phyloP scores from a whole-genome alignment of 768 basidiomycete species.

The Suillus discolor region DNA sequence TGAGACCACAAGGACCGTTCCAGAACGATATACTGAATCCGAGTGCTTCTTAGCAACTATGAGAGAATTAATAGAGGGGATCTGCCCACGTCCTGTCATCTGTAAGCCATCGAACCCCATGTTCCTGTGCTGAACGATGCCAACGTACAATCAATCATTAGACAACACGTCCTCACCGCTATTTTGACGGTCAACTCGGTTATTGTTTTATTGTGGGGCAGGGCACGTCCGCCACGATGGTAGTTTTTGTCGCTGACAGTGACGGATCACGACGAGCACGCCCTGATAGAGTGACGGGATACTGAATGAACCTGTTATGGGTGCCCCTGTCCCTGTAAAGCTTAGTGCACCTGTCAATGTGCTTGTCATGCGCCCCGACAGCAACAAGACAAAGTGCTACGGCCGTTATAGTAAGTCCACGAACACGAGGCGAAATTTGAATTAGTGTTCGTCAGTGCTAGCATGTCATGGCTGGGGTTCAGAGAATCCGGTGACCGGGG shows the following conservation, averaged over 20 bases:
- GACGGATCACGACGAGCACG: neutral
- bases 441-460: neutral
- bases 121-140: neutral
- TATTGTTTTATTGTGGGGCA: too few relatives aligned
- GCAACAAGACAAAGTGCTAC: neutral
- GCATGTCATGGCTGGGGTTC: neutral
- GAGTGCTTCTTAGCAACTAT: neutral
- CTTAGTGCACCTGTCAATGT: neutral
- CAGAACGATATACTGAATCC: neutral
- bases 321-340: neutral
- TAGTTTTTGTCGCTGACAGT: neutral
- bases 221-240: too few relatives aligned
- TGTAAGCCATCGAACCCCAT: neutral
- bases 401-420: neutral
- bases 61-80: constrained; percentile 3
- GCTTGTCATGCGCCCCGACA: too few relatives aligned
- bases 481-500: neutral
- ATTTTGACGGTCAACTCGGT: neutral
- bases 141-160: neutral
- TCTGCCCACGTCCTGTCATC: constrained; percentile 10
- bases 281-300: neutral
- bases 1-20: neutral
- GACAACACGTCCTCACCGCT: neutral
- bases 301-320: neutral
- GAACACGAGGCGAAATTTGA: neutral